Base-by-base conservation (phyloP, 805 yeast species). In the Spathaspora girioi region DNA sequence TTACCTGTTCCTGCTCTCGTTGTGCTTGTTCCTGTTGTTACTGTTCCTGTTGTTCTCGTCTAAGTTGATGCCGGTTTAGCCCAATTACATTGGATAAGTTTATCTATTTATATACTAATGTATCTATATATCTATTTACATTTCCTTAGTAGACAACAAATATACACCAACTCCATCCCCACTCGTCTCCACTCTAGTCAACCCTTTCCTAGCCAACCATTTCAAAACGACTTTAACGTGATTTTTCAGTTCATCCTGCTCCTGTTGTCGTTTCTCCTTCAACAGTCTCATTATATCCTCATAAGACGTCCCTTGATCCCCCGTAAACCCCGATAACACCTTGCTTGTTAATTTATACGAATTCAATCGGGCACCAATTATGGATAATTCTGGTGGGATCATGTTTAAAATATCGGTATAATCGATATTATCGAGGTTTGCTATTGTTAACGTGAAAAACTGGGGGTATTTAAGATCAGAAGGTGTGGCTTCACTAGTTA, bases 141-240 rank as follows among this genome's bases (percentile, higher is more conserved):
- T 4, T 23, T 23, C 17, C 7, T 19, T 9, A 6, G 23, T 20
- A 8, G 59, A 58, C 26, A 60, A 48, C 27, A 61, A 51, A 52
- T 59, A 62, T 51, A 64, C 50, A 57, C 59, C 51, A 43, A 56
- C 46, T 20, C 49, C 44, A 32, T 53, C 29, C 38, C 44, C 31
- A 3, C 58, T 61, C 48, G 53, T 51, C 17, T 61, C 59, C 6
- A 66, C 70, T 11, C 49, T 46, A 19, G 59, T 57, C 32, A 65
- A 51, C 4, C 61, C 65, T 15, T 56, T 49, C 35, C 51, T 56
- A 2, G 63, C 71, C 43, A 65, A 51, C n/a, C 50, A 50, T 29
- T 54, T 59, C 53, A 65, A 49, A 15, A 65, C 45, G 9, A 20
- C 43, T 19, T 50, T 50, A 19, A 59, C 45, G 38, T 52, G 51